These are phyloP conservation scores for Phaeomoniella chlamydospora DNA, from an alignment of 2,329 filamentous ascomycete species.

Conservation along the genomic window DNA sequence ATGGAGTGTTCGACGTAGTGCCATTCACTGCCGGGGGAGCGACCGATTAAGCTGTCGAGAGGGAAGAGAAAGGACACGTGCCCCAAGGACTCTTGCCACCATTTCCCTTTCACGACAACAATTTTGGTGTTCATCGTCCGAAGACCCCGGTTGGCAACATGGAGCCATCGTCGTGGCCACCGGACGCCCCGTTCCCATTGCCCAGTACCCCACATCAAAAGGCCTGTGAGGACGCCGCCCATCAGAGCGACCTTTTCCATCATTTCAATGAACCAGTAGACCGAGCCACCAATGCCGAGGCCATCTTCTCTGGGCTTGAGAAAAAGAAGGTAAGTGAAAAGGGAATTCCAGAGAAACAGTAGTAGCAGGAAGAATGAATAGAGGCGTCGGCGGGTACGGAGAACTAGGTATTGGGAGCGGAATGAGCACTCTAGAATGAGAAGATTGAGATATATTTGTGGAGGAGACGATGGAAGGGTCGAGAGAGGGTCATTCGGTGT, in stretches of 20 bases:
- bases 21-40: constrained; percentile 49
- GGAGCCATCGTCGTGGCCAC: constrained; percentile 87
- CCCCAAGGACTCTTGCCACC: constrained; percentile 64
- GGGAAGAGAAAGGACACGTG: constrained; percentile 66
- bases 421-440: constrained; percentile 91
- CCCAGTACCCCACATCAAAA: constrained; percentile 84
- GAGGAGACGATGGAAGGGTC: constrained; percentile 74
- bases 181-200: constrained; percentile 92
- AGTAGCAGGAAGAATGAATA: constrained; percentile 85
- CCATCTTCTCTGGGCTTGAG: constrained; percentile 94
- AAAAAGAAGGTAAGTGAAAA: constrained; percentile 83
- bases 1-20: constrained; percentile 55
- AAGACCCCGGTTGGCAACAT: constrained; percentile 75
- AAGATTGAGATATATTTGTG: constrained; percentile 96
- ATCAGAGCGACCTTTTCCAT: constrained; percentile 83
- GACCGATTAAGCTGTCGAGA: constrained; percentile 54
- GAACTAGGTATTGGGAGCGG: constrained; percentile 79
- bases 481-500: constrained; percentile 42
- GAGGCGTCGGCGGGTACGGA: constrained; percentile 75
- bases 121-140: constrained; percentile 93
- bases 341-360: constrained; percentile 63
- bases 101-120: constrained; percentile 69
- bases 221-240: constrained; percentile 72
- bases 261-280: constrained; percentile 92
- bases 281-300: constrained; percentile 74